Evolutionary conservation across 352 stramenopile genomes (phyloP).

Genomic region (Globisporangium perplexum): DNA sequence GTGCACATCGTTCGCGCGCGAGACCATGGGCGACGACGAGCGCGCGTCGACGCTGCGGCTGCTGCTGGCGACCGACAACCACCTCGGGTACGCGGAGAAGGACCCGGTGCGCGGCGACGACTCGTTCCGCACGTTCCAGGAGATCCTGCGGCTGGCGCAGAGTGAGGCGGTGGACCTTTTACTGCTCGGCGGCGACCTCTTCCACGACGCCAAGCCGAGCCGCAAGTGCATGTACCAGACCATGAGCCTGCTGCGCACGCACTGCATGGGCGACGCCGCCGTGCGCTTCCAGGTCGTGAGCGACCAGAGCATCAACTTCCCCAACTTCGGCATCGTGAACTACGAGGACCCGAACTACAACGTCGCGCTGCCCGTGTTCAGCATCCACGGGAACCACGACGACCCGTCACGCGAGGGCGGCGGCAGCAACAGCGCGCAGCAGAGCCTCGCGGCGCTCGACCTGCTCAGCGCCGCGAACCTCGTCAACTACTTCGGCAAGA

Average conservation of each 20-base stretch:
- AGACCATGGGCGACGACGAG: slow-evolving; percentile 11
- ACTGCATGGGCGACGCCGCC: slow-evolving; percentile 91
- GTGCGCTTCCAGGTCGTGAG: slow-evolving; percentile 88
- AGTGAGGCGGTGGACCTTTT: slow-evolving; percentile 86
- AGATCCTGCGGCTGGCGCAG: slow-evolving; percentile 76
- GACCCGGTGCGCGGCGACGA: slow-evolving; percentile 94
- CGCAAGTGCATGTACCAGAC: slow-evolving; percentile 94
- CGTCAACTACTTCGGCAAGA: slow-evolving; percentile 99
- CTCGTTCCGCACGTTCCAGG: slow-evolving; percentile 86
- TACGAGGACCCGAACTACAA: slow-evolving; percentile 96
- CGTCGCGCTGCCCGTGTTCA: slow-evolving; percentile 96
- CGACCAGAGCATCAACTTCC: slow-evolving; percentile 89
- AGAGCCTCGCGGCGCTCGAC: slow-evolving; percentile 94
- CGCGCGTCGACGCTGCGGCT: slow-evolving; percentile 71
- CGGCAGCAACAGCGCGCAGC: slow-evolving; percentile 24
- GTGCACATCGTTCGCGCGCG: too few species aligned
- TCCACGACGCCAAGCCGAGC: slow-evolving; percentile 99
- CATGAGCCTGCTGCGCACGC: slow-evolving; percentile 94
- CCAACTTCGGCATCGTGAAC: slow-evolving; percentile 91
- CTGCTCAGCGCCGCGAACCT: slow-evolving; percentile 93
- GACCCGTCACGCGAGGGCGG: slow-evolving; percentile 93
- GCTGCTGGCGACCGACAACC: slow-evolving; percentile 98
- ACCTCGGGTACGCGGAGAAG: slow-evolving; percentile 96
- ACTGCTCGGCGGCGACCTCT: slow-evolving; percentile 97
- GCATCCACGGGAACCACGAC: slow-evolving; percentile 99